Conservation (phyloP, 768 basidiomycete genomes). For the Coprinopsis sp. region DNA sequence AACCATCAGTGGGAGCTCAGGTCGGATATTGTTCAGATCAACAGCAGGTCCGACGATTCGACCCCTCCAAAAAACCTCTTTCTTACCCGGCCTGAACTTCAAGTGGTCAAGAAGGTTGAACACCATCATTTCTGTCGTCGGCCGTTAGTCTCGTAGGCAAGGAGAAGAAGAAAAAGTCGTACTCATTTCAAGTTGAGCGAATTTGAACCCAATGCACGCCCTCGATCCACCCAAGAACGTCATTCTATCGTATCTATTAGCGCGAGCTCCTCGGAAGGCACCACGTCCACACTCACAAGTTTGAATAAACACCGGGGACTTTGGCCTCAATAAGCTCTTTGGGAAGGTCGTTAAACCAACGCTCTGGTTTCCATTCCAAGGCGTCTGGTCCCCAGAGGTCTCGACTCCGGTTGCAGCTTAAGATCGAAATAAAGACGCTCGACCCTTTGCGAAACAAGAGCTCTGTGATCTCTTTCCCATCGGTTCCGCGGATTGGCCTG, state of each 20-base stretch:
- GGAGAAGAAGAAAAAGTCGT: neutral
- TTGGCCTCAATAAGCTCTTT: slow-evolving; percentile 5
- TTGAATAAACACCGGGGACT: slow-evolving; percentile 13
- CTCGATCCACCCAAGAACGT: slow-evolving; percentile 43
- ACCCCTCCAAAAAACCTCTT: slow-evolving; percentile 22
- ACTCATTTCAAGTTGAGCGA: slow-evolving; percentile 29
- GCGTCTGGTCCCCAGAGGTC: slow-evolving; percentile 10
- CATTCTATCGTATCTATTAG: slow-evolving; percentile 26
- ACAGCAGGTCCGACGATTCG: neutral
- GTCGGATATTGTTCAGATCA: neutral
- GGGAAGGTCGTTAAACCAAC: slow-evolving; percentile 11
- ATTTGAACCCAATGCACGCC: slow-evolving; percentile 33
- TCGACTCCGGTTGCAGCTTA: slow-evolving; percentile 34
- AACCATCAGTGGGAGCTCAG: neutral
- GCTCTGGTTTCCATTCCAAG: slow-evolving; percentile 14
- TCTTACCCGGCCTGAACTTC: slow-evolving; percentile 18
- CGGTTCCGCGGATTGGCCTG: slow-evolving; percentile 28
- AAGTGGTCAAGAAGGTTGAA: slow-evolving; percentile 16
- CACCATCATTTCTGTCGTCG: slow-evolving; percentile 18
- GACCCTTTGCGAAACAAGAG: slow-evolving; percentile 37
- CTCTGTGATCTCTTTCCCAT: slow-evolving; percentile 33
- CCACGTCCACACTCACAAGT: slow-evolving; percentile 6
- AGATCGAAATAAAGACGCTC: slow-evolving; percentile 31
- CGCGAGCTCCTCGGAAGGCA: neutral
- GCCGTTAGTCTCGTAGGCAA: neutral